A percentile compares a stretch with the other conserved stretches of the same genome.
Evolutionary conservation across 345 rosid genomes (phyloP).

Genomic region (Crucihimalaya himalaica): DNA sequence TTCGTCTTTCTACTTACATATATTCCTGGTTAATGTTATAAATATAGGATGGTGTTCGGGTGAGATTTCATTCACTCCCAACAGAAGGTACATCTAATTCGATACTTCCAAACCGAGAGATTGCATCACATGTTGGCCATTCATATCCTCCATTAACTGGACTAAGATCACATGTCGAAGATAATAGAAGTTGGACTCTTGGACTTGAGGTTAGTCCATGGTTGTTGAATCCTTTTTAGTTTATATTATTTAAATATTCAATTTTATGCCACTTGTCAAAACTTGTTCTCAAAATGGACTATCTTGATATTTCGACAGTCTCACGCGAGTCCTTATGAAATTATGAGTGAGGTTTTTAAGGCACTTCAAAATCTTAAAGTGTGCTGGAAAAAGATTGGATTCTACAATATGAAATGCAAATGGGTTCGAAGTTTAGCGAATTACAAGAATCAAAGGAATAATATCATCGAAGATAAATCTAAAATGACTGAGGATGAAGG

Average conservation of each 20-base stretch:
- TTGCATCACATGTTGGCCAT: too few species aligned
- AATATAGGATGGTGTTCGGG: slow-evolving; percentile 43
- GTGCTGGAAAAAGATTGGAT: slow-evolving; percentile 83
- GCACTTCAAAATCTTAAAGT: slow-evolving; percentile 74
- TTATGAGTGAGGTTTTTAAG: slow-evolving; percentile 69
- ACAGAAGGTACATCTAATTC: too few species aligned
- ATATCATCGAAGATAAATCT: slow-evolving; percentile 53
- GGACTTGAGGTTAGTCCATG: slow-evolving; percentile 68
- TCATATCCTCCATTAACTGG: slow-evolving; percentile 50
- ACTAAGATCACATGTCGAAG: slow-evolving; percentile 44
- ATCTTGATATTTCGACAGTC: slow-evolving; percentile 50
- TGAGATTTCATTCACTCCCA: too few species aligned
- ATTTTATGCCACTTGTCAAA: background rate
- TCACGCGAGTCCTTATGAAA: slow-evolving; percentile 70
- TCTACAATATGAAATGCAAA: slow-evolving; percentile 83
- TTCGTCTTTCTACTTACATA: background rate
- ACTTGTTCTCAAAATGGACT: background rate
- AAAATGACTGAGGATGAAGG: slow-evolving; percentile 48
- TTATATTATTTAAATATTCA: too few species aligned
- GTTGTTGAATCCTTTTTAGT: background rate
- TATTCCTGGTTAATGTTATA: background rate
- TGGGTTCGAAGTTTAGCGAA: too few species aligned
- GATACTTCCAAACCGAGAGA: too few species aligned
- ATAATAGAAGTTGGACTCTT: slow-evolving; percentile 73
- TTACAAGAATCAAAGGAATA: too few species aligned